Base-by-base conservation (phyloP, 768 basidiomycete species). In the Leucocoprinus sp. region DNA sequence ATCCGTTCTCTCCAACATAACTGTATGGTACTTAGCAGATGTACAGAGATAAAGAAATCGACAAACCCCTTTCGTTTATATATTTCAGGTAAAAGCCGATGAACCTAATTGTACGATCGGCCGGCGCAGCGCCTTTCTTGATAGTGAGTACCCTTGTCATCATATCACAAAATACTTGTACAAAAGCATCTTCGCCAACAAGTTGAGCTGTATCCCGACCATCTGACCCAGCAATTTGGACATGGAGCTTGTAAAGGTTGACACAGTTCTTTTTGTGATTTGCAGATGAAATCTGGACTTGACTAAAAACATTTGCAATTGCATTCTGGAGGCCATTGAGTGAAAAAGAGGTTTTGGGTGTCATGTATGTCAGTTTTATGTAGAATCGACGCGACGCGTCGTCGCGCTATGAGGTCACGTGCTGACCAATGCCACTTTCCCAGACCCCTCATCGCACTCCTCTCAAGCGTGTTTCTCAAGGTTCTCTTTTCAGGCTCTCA, bases 181-280 rank as follows among this genome's bases (percentile, higher is more conserved):
- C 80, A 59, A 98, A 97, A 0, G 70, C 74, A 50, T 75, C 72
- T 61, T 96, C 93, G 2, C 92, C 95, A 1, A 74, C 70, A 15
- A 82, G 70, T 54, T 76, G 83, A 31, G 66, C 63, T 53, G 33
- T 52, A 33, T 44, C 48, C 47, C 74, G 72, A 43, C 75, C 71
- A n/a, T 69, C 61, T 0, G 68, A 52, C 48, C 81, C 60, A 5
- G 79, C 76, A 8, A 84, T 81, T 48, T 82, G 75, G 11, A 68
- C 52, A 55, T 95, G 91, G 24, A 95, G 63, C 60, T 95, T 93
- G 69, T 88, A 76, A 1, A 97, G 73, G 0, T 83, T 81, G 35
- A 93, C 84, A 43, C 84, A 75, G 63, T 96, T 96, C 71, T 97
- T 97, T 55, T 87, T 85, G 64, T 97, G 95, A 60, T 90, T 92